Evolutionary conservation across 2,329 filamentous ascomycete species (phyloP).

Genomic region (Colletotrichum liaoningense): DNA sequence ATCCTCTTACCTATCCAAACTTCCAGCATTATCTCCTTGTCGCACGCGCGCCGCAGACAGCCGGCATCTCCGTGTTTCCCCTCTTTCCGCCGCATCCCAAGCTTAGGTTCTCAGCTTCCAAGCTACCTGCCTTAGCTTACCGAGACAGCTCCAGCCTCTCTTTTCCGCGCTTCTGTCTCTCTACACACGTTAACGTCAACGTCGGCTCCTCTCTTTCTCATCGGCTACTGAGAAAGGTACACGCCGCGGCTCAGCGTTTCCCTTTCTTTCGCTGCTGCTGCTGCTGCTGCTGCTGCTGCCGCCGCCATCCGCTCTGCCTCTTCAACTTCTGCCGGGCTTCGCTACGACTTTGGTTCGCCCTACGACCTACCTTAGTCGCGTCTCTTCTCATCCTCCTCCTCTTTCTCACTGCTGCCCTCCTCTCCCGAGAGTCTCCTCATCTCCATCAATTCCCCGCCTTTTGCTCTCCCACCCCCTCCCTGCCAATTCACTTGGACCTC

Average conservation of each 20-base stretch:
- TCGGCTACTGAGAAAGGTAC: constrained; percentile 4
- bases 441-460: constrained; percentile 39
- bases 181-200: not conserved
- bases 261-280: constrained; percentile 17
- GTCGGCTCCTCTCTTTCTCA: not conserved
- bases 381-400: constrained; percentile 31
- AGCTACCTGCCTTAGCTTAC: constrained; percentile 1
- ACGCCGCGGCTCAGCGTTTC: constrained; percentile 25
- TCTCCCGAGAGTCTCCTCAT: constrained; percentile 36
- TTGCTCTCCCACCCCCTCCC: constrained; percentile 41
- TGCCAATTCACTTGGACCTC: constrained; percentile 35
- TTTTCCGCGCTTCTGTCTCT: not conserved
- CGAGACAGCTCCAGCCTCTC: not conserved
- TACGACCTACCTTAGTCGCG: not conserved
- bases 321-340: constrained; percentile 6
- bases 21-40: constrained; percentile 19
- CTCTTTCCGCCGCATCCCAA: constrained; percentile 8
- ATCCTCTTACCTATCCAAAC: constrained; percentile 19
- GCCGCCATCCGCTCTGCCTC: not conserved
- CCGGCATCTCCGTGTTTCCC: constrained; percentile 31
- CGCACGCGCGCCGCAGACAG: constrained; percentile 31
- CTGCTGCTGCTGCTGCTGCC: not conserved
- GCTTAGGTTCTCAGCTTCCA: constrained; percentile 4
- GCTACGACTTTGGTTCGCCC: not conserved
- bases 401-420: constrained; percentile 29